A percentile compares a stretch with the other conserved stretches of the same genome.
These are phyloP conservation scores for Cercospora sp. DNA, from an alignment of 2,329 filamentous ascomycete genomes.

Conservation along the genomic window DNA sequence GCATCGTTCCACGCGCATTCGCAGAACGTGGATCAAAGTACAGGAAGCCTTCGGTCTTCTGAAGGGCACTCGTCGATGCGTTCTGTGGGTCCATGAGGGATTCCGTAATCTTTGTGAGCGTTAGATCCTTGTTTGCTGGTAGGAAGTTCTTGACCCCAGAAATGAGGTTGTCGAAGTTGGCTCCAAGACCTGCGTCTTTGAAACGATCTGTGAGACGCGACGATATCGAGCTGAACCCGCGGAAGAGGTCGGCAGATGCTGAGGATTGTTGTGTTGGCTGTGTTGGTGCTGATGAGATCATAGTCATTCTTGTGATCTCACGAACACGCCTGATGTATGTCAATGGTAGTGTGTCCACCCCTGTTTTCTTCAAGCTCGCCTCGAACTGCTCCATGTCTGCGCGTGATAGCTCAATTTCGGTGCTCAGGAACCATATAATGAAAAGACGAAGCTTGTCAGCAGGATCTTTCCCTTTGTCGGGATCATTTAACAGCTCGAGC, in stretches of 20 bases:
- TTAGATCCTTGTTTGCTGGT: constrained; percentile 92
- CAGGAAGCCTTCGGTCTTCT: constrained; percentile 93
- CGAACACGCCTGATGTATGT: constrained; percentile 88
- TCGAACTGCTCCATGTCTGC: constrained; percentile 84
- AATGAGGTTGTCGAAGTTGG: constrained; percentile 91
- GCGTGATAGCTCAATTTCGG: constrained; percentile 81
- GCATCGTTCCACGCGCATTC: constrained; percentile 89
- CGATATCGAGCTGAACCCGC: constrained; percentile 87
- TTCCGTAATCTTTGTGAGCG: constrained; percentile 96
- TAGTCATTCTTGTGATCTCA: constrained; percentile 95
- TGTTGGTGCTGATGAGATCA: constrained; percentile 81
- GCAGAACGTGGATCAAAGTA: constrained; percentile 96
- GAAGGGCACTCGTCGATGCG: constrained; percentile 86
- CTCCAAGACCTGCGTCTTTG: constrained; percentile 81
- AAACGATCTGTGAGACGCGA: constrained; percentile 90
- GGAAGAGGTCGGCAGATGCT: constrained; percentile 76
- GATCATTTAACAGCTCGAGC: constrained; percentile 78
- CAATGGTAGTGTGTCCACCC: constrained; percentile 73
- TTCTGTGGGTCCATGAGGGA: constrained; percentile 95
- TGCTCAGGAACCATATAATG: constrained; percentile 95
- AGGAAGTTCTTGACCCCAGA: constrained; percentile 97
- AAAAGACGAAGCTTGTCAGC: constrained; percentile 90
- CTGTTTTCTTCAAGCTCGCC: constrained; percentile 73
- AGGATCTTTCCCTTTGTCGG: constrained; percentile 77
- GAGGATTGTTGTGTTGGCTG: constrained; percentile 59